Conservation (phyloP, 1,284 basidiomycete genomes). For the Cystobasidium pallidum region DNA sequence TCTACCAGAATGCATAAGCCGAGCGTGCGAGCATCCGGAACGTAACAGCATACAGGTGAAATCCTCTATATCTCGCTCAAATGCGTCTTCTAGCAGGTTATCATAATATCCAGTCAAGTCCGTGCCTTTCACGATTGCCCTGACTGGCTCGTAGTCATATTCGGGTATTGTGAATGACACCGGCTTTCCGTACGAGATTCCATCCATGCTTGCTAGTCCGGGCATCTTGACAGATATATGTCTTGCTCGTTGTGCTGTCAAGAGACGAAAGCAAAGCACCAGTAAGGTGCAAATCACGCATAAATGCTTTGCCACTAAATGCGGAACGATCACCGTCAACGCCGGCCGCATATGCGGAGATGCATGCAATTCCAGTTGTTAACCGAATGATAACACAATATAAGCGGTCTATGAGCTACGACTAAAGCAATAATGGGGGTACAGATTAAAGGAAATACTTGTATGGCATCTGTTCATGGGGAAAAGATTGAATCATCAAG, state of each 20-base stretch:
- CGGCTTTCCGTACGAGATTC: constrained; percentile 27
- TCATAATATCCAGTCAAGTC: constrained; percentile 34
- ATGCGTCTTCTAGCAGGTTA: constrained; percentile 32
- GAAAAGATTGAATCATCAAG: background rate
- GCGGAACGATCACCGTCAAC: background rate
- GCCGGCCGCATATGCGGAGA: background rate
- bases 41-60: constrained; percentile 24
- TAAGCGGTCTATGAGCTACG: background rate
- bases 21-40: background rate
- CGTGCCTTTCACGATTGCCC: constrained; percentile 22
- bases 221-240: background rate
- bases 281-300: background rate
- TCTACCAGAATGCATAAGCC: background rate
- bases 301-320: background rate
- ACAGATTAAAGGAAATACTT: constrained; percentile 39
- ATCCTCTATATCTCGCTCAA: constrained; percentile 37
- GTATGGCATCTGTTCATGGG: constrained; percentile 39
- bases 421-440: no score
- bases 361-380: no score
- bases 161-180: constrained; percentile 34
- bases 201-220: constrained; percentile 19
- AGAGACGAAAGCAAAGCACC: background rate
- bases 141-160: constrained; percentile 30
- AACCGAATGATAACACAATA: background rate
- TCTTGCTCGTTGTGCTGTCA: background rate